Evolutionary conservation across 208 protist genomes (phyloP).

Genomic region (Strigomonas culicis): DNA sequence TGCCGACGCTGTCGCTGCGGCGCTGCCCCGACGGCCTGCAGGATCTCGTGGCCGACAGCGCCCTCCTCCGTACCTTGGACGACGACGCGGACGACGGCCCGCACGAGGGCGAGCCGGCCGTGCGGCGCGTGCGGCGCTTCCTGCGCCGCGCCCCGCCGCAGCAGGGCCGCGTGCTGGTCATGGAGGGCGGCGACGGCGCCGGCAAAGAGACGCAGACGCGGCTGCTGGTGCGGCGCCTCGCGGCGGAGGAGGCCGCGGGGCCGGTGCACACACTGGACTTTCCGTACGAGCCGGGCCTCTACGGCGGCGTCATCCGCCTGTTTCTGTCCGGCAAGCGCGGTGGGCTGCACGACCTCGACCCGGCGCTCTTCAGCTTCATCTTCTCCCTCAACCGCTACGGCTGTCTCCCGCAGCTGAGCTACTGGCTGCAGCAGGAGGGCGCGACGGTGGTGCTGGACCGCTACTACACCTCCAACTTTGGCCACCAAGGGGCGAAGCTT

Average conservation of each 20-base stretch:
- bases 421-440: conserved; percentile 65
- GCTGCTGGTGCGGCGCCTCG: conserved; percentile 44
- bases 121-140: conserved; percentile 32
- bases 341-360: conserved; percentile 62
- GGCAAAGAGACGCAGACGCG: conserved; percentile 90
- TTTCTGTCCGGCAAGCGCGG: conserved; percentile 83
- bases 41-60: too few species aligned
- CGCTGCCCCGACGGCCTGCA: too few species aligned
- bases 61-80: conserved; percentile 34
- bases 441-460: conserved; percentile 77
- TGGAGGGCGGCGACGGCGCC: conserved; percentile 91
- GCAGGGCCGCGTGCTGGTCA: conserved; percentile 47
- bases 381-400: conserved; percentile 88
- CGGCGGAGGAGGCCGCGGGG: conserved; percentile 14
- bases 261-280: conserved; percentile 76
- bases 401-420: conserved; percentile 50
- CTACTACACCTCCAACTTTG: conserved; percentile 91
- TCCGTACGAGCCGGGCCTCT: conserved; percentile 70
- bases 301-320: conserved; percentile 76
- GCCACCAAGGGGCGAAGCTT: conserved; percentile 89
- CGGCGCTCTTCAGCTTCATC: conserved; percentile 86
- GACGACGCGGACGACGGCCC: not conserved
- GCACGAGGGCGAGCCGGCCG: not conserved
- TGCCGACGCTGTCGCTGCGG: conserved; percentile 39
- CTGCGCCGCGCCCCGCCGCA: not conserved